Evolutionary conservation across 805 yeast genomes (phyloP).

Genomic region (Zygosaccharomyces siamensis): DNA sequence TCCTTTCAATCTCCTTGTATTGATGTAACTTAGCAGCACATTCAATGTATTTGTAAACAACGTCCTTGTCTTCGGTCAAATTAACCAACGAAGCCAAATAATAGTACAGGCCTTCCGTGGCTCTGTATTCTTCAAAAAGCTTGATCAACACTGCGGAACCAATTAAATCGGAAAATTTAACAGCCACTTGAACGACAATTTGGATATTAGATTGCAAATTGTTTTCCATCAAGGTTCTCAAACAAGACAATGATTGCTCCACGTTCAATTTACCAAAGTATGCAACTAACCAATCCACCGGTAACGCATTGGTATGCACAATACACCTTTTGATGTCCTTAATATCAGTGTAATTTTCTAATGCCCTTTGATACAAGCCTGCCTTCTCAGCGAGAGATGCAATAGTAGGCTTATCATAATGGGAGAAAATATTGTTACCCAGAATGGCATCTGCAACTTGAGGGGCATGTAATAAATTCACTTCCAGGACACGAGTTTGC

Average conservation of each 20-base stretch:
- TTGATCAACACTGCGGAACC: slow-evolving; percentile 83
- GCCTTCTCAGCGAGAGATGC: slow-evolving; percentile 93
- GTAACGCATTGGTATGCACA: slow-evolving; percentile 77
- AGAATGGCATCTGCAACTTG: slow-evolving; percentile 99
- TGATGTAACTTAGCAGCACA: slow-evolving; percentile 90
- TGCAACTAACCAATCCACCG: slow-evolving; percentile 87
- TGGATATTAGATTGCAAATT: slow-evolving; percentile 85
- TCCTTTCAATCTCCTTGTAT: slow-evolving; percentile 89
- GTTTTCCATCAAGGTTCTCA: slow-evolving; percentile 76
- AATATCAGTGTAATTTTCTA: slow-evolving; percentile 91
- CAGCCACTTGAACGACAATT: slow-evolving; percentile 92
- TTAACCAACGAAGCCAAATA: slow-evolving; percentile 91
- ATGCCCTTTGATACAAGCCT: slow-evolving; percentile 92
- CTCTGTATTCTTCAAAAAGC: slow-evolving; percentile 88
- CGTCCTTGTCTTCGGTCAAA: slow-evolving; percentile 88
- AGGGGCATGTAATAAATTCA: slow-evolving; percentile 91
- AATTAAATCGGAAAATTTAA: slow-evolving; percentile 89
- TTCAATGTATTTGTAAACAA: slow-evolving; percentile 92
- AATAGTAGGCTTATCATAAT: slow-evolving; percentile 88
- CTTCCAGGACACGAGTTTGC: slow-evolving; percentile 91
- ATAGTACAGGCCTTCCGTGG: slow-evolving; percentile 90
- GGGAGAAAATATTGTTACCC: slow-evolving; percentile 92
- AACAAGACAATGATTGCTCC: slow-evolving; percentile 84
- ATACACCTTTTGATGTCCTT: slow-evolving; percentile 94
- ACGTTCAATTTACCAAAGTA: slow-evolving; percentile 93